Evolutionary conservation across 2,329 filamentous ascomycete genomes (phyloP), one percentile per base, ranked within the genome.

Genomic region (Dichotomopilus funicola): DNA sequence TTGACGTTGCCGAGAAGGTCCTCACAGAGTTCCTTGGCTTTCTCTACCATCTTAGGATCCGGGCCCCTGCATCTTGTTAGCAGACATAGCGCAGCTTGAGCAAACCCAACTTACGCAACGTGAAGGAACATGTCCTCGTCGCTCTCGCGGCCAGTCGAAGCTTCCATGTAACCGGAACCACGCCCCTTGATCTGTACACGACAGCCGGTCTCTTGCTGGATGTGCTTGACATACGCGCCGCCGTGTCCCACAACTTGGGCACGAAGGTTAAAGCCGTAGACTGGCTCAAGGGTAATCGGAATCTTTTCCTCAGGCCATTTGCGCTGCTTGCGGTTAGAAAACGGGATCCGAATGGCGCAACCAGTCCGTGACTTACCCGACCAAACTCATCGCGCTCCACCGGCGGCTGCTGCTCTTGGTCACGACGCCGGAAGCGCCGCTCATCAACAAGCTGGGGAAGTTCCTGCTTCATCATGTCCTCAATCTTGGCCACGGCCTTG

Each of bases 291-390:
- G 60, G 85, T 84, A 64, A 99, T 91, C 1, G 90, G 86, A 49
- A 99, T 95, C 65, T 88, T 90, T 73, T 96, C 91, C 68, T 97
- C 94, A 1, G 94, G 92, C 94, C 94, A 99, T 89, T 97, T 99
- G 63, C 91, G 90, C 90, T 95, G 63, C 36, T 48, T 61, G 35
- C 2, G 49, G 47, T 64, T 49, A 61, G 63, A 50, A 27, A 53
- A 43, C 67, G 57, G 5, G 19, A 27, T 27, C 9, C 64, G 44
- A 45, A 33, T 35, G 10, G 12, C n/a, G 34, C 33, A 37, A 38
- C 31, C 59, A 56, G 38, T 12, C 11, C n/a, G 6, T 5, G 10
- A 62, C 67, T 46, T 82, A 95, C 90, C 67, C 92, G 83, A 62
- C 91, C 92, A 70, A 87, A 91, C 68, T 96, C 90, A 67, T 96